Conservation (phyloP, 305 asterid species). For the Solanum hybrid region DNA sequence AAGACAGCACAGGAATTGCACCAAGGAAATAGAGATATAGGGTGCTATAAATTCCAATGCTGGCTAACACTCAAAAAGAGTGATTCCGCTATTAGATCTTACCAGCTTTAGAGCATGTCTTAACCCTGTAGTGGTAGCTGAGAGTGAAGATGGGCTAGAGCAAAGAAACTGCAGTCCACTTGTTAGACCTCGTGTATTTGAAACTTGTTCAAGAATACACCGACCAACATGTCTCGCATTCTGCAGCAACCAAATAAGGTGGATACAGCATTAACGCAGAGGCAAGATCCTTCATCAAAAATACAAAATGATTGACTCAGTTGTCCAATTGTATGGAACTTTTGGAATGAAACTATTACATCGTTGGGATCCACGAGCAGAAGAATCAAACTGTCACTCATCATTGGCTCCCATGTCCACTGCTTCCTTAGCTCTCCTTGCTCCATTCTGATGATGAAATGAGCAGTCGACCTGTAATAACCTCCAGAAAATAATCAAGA, state of each 20-base stretch:
- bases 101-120: constrained; percentile 91
- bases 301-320: not conserved
- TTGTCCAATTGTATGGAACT: not conserved
- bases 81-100: constrained; percentile 17
- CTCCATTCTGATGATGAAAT: constrained; percentile 67
- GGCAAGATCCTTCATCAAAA: not conserved
- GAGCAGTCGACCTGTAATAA: constrained; percentile 63
- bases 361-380: constrained; percentile 89
- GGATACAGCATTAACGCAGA: constrained; percentile 10
- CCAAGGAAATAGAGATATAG: not conserved
- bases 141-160: constrained; percentile 57
- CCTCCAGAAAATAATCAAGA: constrained; percentile 12
- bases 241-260: constrained; percentile 42
- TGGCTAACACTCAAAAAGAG: constrained; percentile 6
- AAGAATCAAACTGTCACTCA: constrained; percentile 84
- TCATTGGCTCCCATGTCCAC: constrained; percentile 97
- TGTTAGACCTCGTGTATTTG: constrained; percentile 68
- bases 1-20: not conserved
- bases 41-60: not conserved
- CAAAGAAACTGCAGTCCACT: constrained; percentile 84
- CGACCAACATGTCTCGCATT: constrained; percentile 73
- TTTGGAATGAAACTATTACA: constrained; percentile 36
- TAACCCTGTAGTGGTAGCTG: constrained; percentile 59
- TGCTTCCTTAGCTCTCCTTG: constrained; percentile 63
- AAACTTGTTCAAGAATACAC: constrained; percentile 82